Evolutionary conservation across 306 rosid genomes (phyloP), one percentile per base, ranked within the genome.

Genomic region (Bauhinia variegata): DNA sequence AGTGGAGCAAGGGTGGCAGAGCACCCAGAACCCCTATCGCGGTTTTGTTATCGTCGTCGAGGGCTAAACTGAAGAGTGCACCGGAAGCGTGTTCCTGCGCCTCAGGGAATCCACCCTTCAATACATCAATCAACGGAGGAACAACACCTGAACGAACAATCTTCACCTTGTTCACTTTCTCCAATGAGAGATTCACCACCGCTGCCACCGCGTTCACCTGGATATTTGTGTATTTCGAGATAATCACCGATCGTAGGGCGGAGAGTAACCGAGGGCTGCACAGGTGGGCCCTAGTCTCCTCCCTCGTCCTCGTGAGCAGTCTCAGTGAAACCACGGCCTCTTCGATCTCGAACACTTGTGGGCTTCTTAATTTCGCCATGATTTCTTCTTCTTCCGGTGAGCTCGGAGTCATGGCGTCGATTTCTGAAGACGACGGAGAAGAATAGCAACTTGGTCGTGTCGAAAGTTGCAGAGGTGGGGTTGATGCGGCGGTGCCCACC

Each of bases 21-120:
- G 92, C 99, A 1, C 99, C 99, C 57, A 93, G 75, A 1, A 88
- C 97, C 3, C 97, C 99, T 49, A 93, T 83, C 0, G 97, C 97
- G 1, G 95, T 86, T 39, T 88, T 93, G 77, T 84, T 88, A 3
- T 82, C 90, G 55, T 88, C 95, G 1, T 86, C 83, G 0, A 90
- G 78, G 1, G 99, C 87, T 18, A 93, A 71, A 66, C 99, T 90
- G 73, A 93, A 90, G 67, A 93, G 74, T 19, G 88, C 99, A 36
- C 95, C 88, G 47, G 79, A 75, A 53, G 95, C 91, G 63, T 88
- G 96, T 57, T 90, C 99, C 75, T 86, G 99, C 64, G 88, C 88
- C 76, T 88, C 97, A 50, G 76, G 48, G 13, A 82, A 78, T 71
- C 99, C 99, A 0, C 71, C 61, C 66, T 75, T 93, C 44, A 93